These are phyloP conservation scores for Lactarius pseudohatsudake DNA, from an alignment of 768 basidiomycete genomes.

Conservation along the genomic window DNA sequence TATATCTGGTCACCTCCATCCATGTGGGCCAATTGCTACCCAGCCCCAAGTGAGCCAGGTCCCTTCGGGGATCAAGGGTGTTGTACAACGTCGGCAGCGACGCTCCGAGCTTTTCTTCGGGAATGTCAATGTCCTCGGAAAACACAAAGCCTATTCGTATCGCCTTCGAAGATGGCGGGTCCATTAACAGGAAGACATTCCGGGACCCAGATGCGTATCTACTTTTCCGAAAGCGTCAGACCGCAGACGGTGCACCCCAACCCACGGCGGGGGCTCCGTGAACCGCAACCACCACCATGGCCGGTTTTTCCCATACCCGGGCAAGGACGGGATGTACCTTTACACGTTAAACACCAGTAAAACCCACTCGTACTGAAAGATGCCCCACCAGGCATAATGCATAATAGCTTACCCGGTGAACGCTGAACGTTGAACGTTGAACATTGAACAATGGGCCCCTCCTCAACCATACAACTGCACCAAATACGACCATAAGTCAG, in stretches of 20 bases:
- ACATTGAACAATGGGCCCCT: too few species aligned
- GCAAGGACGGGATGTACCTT: too few species aligned
- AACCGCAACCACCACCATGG: too few species aligned
- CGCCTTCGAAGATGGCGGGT: neutral
- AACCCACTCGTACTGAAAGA: too few species aligned
- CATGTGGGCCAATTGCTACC: neutral
- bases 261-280: too few species aligned
- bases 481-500: too few species aligned
- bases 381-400: too few species aligned
- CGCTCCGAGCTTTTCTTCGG: neutral
- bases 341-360: too few species aligned
- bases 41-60: neutral
- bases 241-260: neutral
- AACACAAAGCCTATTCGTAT: neutral
- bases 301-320: too few species aligned
- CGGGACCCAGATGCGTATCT: neutral
- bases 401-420: too few species aligned
- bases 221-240: neutral
- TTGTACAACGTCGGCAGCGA: neutral
- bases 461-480: too few species aligned
- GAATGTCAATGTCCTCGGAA: neutral
- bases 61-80: neutral
- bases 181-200: neutral
- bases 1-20: neutral
- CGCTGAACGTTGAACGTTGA: too few species aligned